Evolutionary conservation across 2,329 filamentous ascomycete species (phyloP).

Genomic region (Aspergillus latus): DNA sequence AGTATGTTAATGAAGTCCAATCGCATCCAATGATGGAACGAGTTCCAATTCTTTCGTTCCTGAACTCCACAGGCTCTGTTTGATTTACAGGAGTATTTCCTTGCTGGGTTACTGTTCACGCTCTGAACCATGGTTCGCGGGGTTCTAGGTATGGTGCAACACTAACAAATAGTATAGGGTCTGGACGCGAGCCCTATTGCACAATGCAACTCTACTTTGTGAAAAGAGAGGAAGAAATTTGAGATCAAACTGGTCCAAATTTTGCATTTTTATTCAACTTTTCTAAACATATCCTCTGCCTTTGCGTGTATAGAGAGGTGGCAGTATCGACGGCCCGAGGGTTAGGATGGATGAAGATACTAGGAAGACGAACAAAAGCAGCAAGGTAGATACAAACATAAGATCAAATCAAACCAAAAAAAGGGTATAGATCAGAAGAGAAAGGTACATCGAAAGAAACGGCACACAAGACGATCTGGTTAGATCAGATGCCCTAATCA

Average conservation of each 20-base stretch:
- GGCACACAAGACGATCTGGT: neutral
- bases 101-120: neutral
- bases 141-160: neutral
- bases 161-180: neutral
- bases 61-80: neutral
- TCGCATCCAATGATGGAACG: neutral
- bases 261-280: too few species aligned
- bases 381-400: neutral
- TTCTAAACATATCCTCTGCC: too few species aligned
- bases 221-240: too few species aligned
- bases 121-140: neutral
- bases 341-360: too few species aligned
- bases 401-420: neutral
- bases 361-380: neutral
- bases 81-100: conserved; percentile 3
- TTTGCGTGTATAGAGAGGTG: too few species aligned
- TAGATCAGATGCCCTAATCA: neutral
- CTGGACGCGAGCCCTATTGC: neutral
- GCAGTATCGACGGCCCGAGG: too few species aligned
- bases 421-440: neutral
- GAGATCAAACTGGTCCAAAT: too few species aligned
- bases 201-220: neutral
- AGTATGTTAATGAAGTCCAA: neutral
- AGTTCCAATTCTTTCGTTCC: neutral
- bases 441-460: neutral